Conservation (phyloP, 352 stramenopile species). For the Phytophthora syringae region DNA sequence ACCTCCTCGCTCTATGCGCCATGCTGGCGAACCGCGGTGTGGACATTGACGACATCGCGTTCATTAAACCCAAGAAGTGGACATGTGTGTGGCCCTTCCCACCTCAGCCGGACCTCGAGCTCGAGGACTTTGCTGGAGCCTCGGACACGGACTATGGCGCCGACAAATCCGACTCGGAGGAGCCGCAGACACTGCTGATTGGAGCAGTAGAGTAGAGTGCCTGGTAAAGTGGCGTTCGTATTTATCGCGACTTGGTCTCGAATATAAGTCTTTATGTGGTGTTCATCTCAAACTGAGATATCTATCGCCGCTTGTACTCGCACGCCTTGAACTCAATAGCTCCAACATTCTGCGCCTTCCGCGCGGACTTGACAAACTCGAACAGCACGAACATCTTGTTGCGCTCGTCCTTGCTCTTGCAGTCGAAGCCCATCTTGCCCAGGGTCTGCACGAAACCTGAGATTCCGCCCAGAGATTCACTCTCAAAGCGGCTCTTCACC, state of each 20-base stretch:
- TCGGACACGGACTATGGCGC: constrained; percentile 56
- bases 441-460: constrained; percentile 66
- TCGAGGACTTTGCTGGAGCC: constrained; percentile 43
- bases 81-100: constrained; percentile 64
- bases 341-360: constrained; percentile 53
- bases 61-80: constrained; percentile 80
- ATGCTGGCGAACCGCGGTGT: constrained; percentile 48
- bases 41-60: constrained; percentile 49
- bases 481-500: constrained; percentile 88
- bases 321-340: constrained; percentile 83
- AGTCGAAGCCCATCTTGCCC: constrained; percentile 74
- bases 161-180: constrained; percentile 52
- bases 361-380: constrained; percentile 75
- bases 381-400: constrained; percentile 92
- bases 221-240: constrained; percentile 18
- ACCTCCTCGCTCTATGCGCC: constrained; percentile 50
- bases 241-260: constrained; percentile 29
- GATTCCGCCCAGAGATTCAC: constrained; percentile 65
- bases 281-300: not conserved
- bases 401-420: constrained; percentile 70
- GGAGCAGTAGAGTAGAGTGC: constrained; percentile 13
- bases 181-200: constrained; percentile 26
- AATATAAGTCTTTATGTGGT: constrained; percentile 21
- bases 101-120: constrained; percentile 37
- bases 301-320: constrained; percentile 86